Evolutionary conservation across 129 eudicot species (phyloP), one percentile per base, ranked within the genome.

Genomic region (Flaveria ramosissima): DNA sequence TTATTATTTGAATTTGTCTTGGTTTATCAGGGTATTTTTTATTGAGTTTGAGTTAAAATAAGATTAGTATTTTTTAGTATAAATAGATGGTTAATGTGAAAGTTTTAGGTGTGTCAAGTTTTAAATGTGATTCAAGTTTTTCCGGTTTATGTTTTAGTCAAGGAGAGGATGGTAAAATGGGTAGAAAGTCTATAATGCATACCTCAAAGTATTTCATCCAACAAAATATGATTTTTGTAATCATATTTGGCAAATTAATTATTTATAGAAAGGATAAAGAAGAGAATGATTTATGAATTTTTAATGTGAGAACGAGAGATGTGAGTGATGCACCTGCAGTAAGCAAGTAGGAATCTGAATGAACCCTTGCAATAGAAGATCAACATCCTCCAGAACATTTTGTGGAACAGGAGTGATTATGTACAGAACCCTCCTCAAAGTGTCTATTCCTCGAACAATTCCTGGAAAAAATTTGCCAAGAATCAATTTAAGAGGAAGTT

Each of bases 271-370:
- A 41, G 4, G 39, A 51, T 9, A 55, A 42, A 11, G 59, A 23
- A 65, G 48, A 48, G 8, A 47, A 53, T 10, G 46, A 68, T 26
- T 68, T 21, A 14, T 15, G 70, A 68, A 77, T 23, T 42, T 42
- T 43, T 53, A 4, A 4, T 42, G 12, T 68, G 42, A 77, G 71
- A 70, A n/a, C 39, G 6, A 51, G 62, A 72, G 69, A 63, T 3
- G 3, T 47, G 41, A n/a, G 66, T 24, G 7, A 8, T 73, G 48
- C 85, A 94, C 97, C 99, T 94, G 97, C 75, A 94, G 75, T 79
- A 94, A 88, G 81, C 86, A 82, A 75, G 85, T 79, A 41, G 99
- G 99, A 75, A 94, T 84, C 79, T 89, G 92, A 73, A 94, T 84
- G 70, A 87, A 91, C 6, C 97, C 98, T 83, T 91, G 97, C 36